Evolutionary conservation across 768 basidiomycete genomes (phyloP).

Genomic region (Peribolospora kevripleyi): DNA sequence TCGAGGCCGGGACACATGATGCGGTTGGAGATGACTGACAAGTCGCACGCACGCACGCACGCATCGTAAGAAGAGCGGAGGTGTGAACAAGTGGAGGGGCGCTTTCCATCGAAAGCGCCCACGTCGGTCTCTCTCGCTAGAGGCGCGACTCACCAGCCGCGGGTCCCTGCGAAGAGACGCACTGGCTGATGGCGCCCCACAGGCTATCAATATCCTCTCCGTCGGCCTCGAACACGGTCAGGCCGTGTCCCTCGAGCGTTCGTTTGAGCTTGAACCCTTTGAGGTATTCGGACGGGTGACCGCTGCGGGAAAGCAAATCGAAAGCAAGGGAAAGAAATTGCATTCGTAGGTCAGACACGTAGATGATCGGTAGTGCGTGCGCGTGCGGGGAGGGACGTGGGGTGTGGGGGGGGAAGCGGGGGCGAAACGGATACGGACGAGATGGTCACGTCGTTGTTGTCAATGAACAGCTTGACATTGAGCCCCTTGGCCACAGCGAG

Average conservation of each 20-base stretch:
- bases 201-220: slow-evolving; percentile 61
- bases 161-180: slow-evolving; percentile 43
- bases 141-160: slow-evolving; percentile 26
- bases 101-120: neutral
- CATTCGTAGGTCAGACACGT: too few relatives aligned
- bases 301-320: slow-evolving; percentile 16
- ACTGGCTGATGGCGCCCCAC: slow-evolving; percentile 37
- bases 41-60: neutral
- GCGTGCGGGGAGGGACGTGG: too few relatives aligned
- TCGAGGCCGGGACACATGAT: slow-evolving; percentile 42
- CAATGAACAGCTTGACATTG: slow-evolving; percentile 66
- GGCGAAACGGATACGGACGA: slow-evolving; percentile 19
- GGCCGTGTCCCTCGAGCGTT: slow-evolving; percentile 57
- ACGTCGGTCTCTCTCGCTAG: slow-evolving; percentile 6
- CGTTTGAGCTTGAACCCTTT: slow-evolving; percentile 46
- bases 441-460: slow-evolving; percentile 79
- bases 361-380: too few relatives aligned
- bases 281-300: slow-evolving; percentile 65
- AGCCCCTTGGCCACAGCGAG: slow-evolving; percentile 59
- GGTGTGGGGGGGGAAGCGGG: too few relatives aligned
- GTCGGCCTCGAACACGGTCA: slow-evolving; percentile 45
- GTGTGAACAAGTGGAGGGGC: neutral
- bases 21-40: slow-evolving; percentile 38
- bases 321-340: neutral
- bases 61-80: slow-evolving; percentile 12